Conservation (phyloP, 208 protist genomes). For the Trypanosoma vivax region DNA sequence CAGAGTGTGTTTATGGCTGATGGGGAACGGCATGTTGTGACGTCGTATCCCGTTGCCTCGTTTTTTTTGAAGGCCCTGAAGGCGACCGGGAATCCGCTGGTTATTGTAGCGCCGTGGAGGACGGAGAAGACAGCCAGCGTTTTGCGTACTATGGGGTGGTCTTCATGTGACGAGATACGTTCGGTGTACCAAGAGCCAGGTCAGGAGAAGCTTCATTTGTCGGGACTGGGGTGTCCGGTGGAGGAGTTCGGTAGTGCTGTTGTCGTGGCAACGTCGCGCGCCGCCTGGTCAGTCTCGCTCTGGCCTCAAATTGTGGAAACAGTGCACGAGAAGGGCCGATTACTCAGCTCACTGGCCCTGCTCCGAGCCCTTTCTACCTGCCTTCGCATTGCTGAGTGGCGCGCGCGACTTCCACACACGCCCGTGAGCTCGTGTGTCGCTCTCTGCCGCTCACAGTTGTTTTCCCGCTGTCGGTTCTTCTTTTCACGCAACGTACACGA, state of each 20-base stretch:
- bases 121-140: conserved; percentile 27
- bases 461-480: conserved; percentile 58
- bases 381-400: conserved; percentile 54
- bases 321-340: conserved; percentile 17
- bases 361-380: conserved; percentile 58
- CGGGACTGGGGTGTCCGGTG: conserved; percentile 27
- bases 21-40: conserved; percentile 22
- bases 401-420: conserved; percentile 57
- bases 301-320: conserved; percentile 42
- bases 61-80: conserved; percentile 65
- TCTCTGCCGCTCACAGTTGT: conserved; percentile 32
- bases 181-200: conserved; percentile 30
- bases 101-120: conserved; percentile 45
- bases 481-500: conserved; percentile 13
- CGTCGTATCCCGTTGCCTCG: conserved; percentile 41
- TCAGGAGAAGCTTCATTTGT: conserved; percentile 20
- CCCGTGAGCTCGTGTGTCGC: conserved; percentile 40
- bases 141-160: conserved; percentile 44
- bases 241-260: conserved; percentile 29
- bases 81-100: conserved; percentile 40
- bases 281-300: conserved; percentile 34
- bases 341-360: conserved; percentile 41
- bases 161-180: conserved; percentile 35
- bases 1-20: conserved; percentile 18
- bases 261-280: conserved; percentile 31